Conservation (phyloP, 192 early-diverging fungal species). For the Linderina pennispora region DNA sequence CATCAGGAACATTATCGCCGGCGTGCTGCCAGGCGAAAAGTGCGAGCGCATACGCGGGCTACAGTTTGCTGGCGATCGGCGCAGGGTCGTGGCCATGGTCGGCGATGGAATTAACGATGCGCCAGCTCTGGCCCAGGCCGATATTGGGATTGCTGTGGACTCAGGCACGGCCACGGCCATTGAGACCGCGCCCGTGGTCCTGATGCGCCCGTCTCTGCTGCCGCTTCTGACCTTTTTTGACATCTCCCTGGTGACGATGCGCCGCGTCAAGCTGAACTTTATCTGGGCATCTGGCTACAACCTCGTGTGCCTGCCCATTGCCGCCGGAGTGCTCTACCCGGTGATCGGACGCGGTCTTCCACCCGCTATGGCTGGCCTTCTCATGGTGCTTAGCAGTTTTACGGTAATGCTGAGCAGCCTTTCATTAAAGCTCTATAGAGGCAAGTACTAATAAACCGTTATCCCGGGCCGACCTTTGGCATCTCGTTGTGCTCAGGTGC, state of each 20-base stretch:
- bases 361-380: constrained; percentile 79
- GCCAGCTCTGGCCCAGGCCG: constrained; percentile 82
- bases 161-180: constrained; percentile 88
- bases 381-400: constrained; percentile 83
- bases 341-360: constrained; percentile 52
- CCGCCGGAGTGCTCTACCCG: constrained; percentile 76
- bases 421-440: constrained; percentile 52
- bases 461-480: constrained; percentile 38
- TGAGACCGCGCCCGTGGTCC: constrained; percentile 81
- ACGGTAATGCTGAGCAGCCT: constrained; percentile 81
- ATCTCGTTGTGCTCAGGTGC: constrained; percentile 65
- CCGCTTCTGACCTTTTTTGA: constrained; percentile 76
- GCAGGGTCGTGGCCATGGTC: constrained; percentile 69
- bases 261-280: constrained; percentile 82
- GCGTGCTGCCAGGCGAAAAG: constrained; percentile 85
- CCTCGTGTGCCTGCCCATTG: constrained; percentile 78
- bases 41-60: constrained; percentile 62
- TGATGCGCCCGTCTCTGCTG: constrained; percentile 72
- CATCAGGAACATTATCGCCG: constrained; percentile 81
- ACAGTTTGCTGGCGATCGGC: constrained; percentile 46
- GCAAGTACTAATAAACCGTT: background rate
- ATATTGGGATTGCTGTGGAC: constrained; percentile 89
- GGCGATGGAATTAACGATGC: constrained; percentile 98
- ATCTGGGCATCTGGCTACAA: constrained; percentile 89
- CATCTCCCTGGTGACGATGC: constrained; percentile 65